Conservation (phyloP, 306 rosid species). For the Sophora flavescens region DNA sequence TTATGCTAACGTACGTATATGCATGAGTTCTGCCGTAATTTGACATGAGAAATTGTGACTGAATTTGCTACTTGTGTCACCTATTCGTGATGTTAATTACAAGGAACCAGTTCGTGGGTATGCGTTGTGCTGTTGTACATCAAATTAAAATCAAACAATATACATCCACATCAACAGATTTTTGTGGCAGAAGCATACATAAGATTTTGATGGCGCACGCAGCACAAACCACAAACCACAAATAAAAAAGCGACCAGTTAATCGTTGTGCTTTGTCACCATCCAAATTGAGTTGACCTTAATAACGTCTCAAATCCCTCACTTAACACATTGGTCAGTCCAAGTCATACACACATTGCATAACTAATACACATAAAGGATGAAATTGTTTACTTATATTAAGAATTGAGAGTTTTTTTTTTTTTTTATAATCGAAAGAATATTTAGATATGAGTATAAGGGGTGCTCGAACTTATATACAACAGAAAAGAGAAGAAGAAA, state of each 20-base stretch:
- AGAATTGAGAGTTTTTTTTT: no score
- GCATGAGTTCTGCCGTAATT: constrained; percentile 7
- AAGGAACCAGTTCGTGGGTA: neutral
- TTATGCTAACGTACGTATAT: neutral
- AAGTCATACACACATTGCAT: neutral
- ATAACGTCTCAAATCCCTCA: neutral
- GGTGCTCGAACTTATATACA: no score
- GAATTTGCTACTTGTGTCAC: neutral
- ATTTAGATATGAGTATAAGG: no score
- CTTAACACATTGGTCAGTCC: neutral
- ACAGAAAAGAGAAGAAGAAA: no score
- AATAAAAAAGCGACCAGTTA: constrained; percentile 20
- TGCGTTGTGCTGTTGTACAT: neutral
- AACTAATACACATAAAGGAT: neutral
- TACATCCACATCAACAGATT: constrained; percentile 31
- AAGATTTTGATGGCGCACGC: constrained; percentile 29
- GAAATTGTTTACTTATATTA: no score
- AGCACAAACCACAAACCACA: constrained; percentile 8
- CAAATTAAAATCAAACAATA: neutral
- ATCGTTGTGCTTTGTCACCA: constrained; percentile 10
- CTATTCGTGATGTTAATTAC: neutral
- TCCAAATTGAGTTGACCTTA: neutral
- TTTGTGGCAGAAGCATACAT: constrained; percentile 8
- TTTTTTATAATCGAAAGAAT: neutral
- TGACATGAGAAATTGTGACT: neutral